Evolutionary conservation across 129 eudicot species (phyloP).

Genomic region (Flaveria linearis): DNA sequence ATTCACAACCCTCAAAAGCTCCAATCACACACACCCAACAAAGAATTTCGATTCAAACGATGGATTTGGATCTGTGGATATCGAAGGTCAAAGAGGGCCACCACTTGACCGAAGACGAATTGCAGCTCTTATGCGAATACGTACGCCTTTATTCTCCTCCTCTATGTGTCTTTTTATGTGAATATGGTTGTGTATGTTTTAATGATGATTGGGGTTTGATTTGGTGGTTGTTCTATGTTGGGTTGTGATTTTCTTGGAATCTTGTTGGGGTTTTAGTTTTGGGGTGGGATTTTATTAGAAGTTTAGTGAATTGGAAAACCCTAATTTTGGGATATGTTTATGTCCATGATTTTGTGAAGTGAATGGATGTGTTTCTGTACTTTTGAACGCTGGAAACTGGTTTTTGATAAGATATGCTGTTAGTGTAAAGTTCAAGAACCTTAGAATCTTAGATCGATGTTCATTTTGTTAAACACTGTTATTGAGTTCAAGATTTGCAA

Average conservation of each 20-base stretch:
- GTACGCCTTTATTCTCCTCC: constrained; percentile 38
- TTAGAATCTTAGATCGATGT: constrained; percentile 5
- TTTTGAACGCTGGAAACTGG: constrained; percentile 2
- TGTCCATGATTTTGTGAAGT: constrained; percentile 14
- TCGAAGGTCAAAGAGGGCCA: constrained; percentile 92
- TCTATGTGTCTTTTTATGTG: background rate
- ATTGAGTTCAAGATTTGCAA: constrained; percentile 1
- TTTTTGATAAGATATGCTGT: background rate
- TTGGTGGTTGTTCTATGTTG: constrained; percentile 1
- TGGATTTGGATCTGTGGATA: constrained; percentile 99
- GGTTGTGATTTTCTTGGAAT: constrained; percentile 8
- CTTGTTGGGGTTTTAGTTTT: constrained; percentile 14
- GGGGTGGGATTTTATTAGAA: constrained; percentile 18
- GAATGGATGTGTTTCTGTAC: background rate
- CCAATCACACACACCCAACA: background rate
- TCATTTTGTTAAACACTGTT: constrained; percentile 14
- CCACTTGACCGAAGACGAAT: constrained; percentile 96
- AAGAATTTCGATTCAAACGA: constrained; percentile 26
- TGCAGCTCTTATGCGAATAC: constrained; percentile 97
- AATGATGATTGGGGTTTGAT: constrained; percentile 23
- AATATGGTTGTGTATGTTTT: background rate
- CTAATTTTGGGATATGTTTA: constrained; percentile 27
- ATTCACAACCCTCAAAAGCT: constrained; percentile 1
- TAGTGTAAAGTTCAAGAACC: background rate
- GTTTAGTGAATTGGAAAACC: constrained; percentile 29